Base-by-base conservation (phyloP, 2,329 filamentous ascomycete species). In the Penicillium sp. region DNA sequence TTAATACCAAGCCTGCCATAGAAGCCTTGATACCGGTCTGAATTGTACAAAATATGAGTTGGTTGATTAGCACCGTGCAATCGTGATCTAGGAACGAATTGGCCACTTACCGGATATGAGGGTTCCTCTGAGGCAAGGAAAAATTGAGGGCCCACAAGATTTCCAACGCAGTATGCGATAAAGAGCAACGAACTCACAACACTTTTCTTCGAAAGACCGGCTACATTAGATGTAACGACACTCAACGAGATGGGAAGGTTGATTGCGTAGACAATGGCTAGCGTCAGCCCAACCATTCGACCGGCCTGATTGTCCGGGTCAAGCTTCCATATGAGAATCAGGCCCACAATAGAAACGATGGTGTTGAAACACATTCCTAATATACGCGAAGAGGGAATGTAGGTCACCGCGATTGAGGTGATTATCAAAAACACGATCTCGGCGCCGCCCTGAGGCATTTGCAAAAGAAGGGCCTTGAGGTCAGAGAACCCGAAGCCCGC, bases 141-240 rank as follows among this genome's bases (percentile, higher is more conserved):
- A 32, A 60, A 61, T n/a, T 60, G 64, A 23, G 67, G 67, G 0
- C 65, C 66, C 11, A 65, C 59, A 34, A 70, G 65, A 39, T 69
- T 69, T 2, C 67, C 65, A 39, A 67, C 53, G 34, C 67, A 67
- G 27, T 68, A 67, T 1, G 61, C 79, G 1, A 77, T 78, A 54
- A 82, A 82, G 6, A 82, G 55, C 8, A 78, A 67, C 0, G 79
- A 78, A 0, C 69, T 64, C 2, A 66, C 60, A 2, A 64, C 62
- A 26, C 58, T 64, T 36, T 66, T 68, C 51, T 71, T 71, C 1
- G 69, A 67, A 29, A 67, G 65, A 3, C 68, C 69, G 7, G 67
- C 66, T 29, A 69, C 60, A 55, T 70, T 71, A 1, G 63, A 66
- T 1, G 63, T 66, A 26, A 67, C 56, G 3, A 68, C 39, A 49